Evolutionary conservation across 2,329 filamentous ascomycete genomes (phyloP).

Genomic region (Gyromitra esculenta): DNA sequence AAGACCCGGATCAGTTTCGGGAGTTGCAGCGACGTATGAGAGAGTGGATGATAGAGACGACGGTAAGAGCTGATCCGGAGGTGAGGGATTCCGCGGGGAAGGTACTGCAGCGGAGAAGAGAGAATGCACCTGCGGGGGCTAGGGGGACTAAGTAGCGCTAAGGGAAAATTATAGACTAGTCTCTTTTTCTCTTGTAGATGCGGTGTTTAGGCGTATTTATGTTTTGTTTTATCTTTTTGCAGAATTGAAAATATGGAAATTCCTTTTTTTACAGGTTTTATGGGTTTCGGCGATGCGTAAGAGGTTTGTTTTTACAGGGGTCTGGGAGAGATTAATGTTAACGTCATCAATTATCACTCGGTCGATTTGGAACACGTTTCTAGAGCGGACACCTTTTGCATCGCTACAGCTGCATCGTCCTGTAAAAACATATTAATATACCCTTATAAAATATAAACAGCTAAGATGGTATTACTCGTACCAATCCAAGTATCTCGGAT

Average conservation of each 20-base stretch:
- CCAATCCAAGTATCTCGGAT: no score
- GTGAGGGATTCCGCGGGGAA: constrained; percentile 80
- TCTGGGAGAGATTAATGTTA: no score
- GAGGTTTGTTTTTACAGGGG: no score
- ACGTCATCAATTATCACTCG: no score
- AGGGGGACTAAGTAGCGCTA: constrained; percentile 32
- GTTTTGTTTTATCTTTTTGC: neutral
- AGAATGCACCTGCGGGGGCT: constrained; percentile 58
- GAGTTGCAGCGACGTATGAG: constrained; percentile 77
- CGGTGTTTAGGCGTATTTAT: constrained; percentile 12
- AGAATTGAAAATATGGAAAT: neutral
- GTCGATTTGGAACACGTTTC: no score
- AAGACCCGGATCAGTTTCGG: constrained; percentile 72
- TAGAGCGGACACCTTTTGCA: no score
- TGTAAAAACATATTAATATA: no score
- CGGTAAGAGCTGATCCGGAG: constrained; percentile 79
- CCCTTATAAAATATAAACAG: no score
- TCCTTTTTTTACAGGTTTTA: neutral
- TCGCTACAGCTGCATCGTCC: no score
- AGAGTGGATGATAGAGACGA: constrained; percentile 89
- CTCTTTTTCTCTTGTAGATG: neutral
- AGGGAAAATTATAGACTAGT: neutral
- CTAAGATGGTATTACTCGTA: no score
- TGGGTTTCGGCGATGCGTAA: no score
- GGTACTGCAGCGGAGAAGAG: constrained; percentile 71